Percentiles rank a stretch among this genome's conserved stretches.
Evolutionary conservation across 176 grass and related monocot species (phyloP).

Genomic region (bread wheat (Triticum aestivum)): DNA sequence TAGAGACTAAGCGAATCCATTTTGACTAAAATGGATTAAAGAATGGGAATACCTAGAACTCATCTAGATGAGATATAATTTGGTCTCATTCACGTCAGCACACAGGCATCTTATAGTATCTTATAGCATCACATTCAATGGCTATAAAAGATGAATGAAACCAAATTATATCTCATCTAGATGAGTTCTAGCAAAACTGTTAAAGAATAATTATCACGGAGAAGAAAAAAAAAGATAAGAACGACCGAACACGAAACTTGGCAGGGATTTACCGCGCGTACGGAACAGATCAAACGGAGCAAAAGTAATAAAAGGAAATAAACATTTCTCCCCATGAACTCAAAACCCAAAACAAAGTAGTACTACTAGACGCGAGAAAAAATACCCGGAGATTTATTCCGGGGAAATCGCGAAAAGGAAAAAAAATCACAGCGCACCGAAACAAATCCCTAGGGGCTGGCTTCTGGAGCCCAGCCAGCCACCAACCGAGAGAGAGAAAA

Average conservation of each 20-base stretch:
- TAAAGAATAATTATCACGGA: neutral
- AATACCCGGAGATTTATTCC: constrained; percentile 1
- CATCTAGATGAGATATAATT: too few species aligned
- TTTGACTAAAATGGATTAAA: constrained; percentile 27
- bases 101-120: too few species aligned
- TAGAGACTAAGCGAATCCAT: neutral
- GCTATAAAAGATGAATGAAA: too few species aligned
- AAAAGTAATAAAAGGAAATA: neutral
- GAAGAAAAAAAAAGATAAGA: neutral
- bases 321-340: neutral
- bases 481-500: constrained; percentile 16
- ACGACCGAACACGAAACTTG: neutral
- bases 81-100: too few species aligned
- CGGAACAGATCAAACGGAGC: constrained; percentile 25
- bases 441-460: constrained; percentile 29
- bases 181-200: too few species aligned
- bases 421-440: neutral
- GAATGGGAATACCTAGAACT: too few species aligned
- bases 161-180: too few species aligned
- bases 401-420: constrained; percentile 6
- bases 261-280: neutral
- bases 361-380: neutral
- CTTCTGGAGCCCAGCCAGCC: constrained; percentile 22
- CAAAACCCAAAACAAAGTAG: constrained; percentile 22
- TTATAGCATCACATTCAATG: too few species aligned